Conservation (phyloP, 805 yeast genomes). For the Wickerhamiella galacta region DNA sequence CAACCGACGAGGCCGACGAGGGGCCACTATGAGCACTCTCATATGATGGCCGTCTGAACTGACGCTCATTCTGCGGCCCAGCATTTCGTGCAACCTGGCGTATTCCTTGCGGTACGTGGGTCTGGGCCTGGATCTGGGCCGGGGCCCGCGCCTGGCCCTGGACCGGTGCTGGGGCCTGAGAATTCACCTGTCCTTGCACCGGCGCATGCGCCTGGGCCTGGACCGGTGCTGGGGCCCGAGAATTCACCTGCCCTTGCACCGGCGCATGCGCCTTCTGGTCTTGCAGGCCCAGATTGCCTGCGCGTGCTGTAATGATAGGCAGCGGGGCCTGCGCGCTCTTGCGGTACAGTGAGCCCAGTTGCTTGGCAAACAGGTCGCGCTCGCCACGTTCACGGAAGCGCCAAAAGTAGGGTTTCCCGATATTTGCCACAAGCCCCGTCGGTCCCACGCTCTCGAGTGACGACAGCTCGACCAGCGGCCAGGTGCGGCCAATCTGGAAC, state of each 20-base stretch:
- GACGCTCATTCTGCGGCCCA: too few relatives aligned
- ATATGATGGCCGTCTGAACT: too few relatives aligned
- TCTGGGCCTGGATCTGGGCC: too few relatives aligned
- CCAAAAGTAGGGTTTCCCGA: slow-evolving; percentile 81
- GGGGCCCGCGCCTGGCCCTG: too few relatives aligned
- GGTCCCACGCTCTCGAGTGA: slow-evolving; percentile 35
- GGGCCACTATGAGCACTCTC: too few relatives aligned
- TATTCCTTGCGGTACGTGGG: too few relatives aligned
- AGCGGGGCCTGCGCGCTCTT: slow-evolving; percentile 39
- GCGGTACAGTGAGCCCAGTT: slow-evolving; percentile 35
- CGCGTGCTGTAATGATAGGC: not conserved
- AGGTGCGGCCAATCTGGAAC: slow-evolving; percentile 81
- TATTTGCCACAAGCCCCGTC: slow-evolving; percentile 30
- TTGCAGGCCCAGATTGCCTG: not conserved
- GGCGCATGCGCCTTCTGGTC: not conserved
- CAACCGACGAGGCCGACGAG: too few relatives aligned
- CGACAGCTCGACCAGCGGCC: slow-evolving; percentile 64
- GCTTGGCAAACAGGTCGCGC: slow-evolving; percentile 39
- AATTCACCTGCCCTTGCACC: not conserved
- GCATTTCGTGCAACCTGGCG: too few relatives aligned
- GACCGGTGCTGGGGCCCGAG: not conserved
- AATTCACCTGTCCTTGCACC: too few relatives aligned
- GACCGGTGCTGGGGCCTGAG: not conserved
- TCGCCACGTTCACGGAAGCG: slow-evolving; percentile 42
- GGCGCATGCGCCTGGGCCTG: too few relatives aligned